These are phyloP conservation scores for Citrus medica DNA, from an alignment of 345 rosid genomes.

Conservation along the genomic window DNA sequence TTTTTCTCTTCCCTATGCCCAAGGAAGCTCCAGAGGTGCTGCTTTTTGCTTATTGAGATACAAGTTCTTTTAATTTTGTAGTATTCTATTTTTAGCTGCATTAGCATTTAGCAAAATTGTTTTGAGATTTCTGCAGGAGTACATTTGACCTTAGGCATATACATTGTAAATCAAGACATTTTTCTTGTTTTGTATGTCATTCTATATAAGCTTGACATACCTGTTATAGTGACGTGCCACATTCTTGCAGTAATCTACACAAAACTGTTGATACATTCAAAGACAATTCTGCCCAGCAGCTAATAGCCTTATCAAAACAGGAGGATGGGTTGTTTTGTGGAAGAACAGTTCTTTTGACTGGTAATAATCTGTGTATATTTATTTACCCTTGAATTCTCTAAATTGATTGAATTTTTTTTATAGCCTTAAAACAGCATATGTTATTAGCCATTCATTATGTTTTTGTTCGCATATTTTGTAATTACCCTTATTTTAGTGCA, in stretches of 20 bases:
- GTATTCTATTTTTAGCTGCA: not conserved
- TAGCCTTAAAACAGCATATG: not conserved
- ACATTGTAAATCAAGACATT: not conserved
- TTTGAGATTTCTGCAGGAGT: not conserved
- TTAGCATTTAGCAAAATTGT: not conserved
- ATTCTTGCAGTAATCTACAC: constrained; percentile 25
- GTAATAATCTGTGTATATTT: constrained; percentile 28
- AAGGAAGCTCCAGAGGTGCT: not conserved
- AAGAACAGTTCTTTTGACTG: constrained; percentile 26
- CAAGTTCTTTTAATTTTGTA: not conserved
- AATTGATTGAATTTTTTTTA: not conserved
- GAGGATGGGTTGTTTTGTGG: constrained; percentile 24
- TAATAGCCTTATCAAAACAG: constrained; percentile 23
- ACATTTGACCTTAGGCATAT: not conserved
- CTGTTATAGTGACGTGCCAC: constrained; percentile 15
- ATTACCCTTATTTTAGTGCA: not conserved
- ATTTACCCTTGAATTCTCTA: not conserved
- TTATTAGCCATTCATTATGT: not conserved
- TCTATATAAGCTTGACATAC: not conserved
- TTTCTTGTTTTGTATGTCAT: not conserved
- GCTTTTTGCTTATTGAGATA: not conserved
- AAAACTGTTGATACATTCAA: constrained; percentile 15
- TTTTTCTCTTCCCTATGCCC: not conserved
- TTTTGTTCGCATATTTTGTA: not conserved
- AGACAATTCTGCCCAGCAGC: constrained; percentile 23